phyloP scores from a whole-genome alignment of 768 basidiomycete species.

The Guyanaporus albipodus region DNA sequence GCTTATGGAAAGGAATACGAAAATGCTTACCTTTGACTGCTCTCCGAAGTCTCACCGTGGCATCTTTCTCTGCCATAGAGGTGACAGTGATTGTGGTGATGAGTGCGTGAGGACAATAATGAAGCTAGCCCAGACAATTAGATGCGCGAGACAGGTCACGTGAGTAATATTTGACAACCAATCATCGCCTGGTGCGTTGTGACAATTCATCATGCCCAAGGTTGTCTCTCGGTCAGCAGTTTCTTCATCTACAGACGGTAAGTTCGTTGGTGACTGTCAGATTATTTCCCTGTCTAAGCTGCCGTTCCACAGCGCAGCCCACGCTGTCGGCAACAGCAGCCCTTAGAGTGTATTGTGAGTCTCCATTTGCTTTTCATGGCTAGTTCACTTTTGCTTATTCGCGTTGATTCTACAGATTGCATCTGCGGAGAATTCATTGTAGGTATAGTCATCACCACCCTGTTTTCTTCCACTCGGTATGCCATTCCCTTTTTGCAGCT shows the following conservation, averaged over 20 bases:
- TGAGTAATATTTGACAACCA: constrained; percentile 14
- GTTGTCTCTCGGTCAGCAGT: constrained; percentile 86
- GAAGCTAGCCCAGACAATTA: constrained; percentile 25
- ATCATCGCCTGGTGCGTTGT: neutral
- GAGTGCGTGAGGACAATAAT: constrained; percentile 19
- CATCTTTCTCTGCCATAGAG: constrained; percentile 80
- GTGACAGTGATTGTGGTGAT: constrained; percentile 20
- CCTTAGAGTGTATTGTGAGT: constrained; percentile 78
- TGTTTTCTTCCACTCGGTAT: constrained; percentile 1
- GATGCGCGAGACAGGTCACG: constrained; percentile 24
- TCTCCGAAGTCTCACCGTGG: constrained; percentile 66
- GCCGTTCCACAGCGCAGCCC: constrained; percentile 53
- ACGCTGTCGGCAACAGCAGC: constrained; percentile 76
- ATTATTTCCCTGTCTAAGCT: neutral
- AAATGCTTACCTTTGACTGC: constrained; percentile 66
- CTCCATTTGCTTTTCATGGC: constrained; percentile 7
- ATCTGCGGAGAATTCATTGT: constrained; percentile 88
- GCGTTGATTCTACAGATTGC: constrained; percentile 52
- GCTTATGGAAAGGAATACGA: neutral
- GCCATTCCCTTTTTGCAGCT: constrained; percentile 43
- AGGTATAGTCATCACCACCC: constrained; percentile 29
- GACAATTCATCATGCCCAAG: constrained; percentile 69
- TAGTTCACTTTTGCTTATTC: constrained; percentile 4
- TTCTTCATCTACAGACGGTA: constrained; percentile 85
- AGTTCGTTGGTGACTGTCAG: constrained; percentile 12